Base-by-base conservation (phyloP, 768 basidiomycete genomes). In the Punctularia strigosozonata region DNA sequence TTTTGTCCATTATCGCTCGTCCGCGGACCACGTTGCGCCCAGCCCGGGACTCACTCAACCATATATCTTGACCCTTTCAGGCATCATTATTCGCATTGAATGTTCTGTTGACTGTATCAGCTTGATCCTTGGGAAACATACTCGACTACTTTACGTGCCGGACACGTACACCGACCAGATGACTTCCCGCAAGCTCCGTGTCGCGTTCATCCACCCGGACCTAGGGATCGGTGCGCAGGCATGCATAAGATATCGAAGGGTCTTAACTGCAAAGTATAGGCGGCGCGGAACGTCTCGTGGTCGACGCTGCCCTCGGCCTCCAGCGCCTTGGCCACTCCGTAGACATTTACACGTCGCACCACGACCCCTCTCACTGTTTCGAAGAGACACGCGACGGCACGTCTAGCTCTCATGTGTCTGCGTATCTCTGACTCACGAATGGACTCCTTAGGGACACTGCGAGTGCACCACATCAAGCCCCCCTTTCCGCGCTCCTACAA, bases 131-230 rank as follows among this genome's bases (percentile, higher is more conserved):
- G n/a, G n/a, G n/a, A n/a, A n/a, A n/a, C n/a, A n/a, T n/a, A n/a
- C n/a, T n/a, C n/a, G n/a, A n/a, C n/a, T n/a, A n/a, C n/a, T n/a
- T n/a, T n/a, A n/a, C n/a, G n/a, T n/a, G n/a, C n/a, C n/a, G n/a
- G n/a, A n/a, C n/a, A n/a, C n/a, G n/a, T n/a, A n/a, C n/a, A n/a
- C n/a, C n/a, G n/a, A n/a, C n/a, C n/a, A n/a, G n/a, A n/a, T n/a
- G n/a, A n/a, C n/a, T n/a, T n/a, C n/a, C n/a, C n/a, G n/a, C n/a
- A 50, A 46, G 25, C 41, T 78, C 36, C 65, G 66, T 23, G 62
- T 95, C 43, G 90, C 86, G 4, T 89, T 95, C 59, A 68, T 95
- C 39, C 92, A 97, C 54, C 92, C 92, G 24, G 92, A 97, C 63
- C 66, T 97, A 4, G 92, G 92, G 41, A 91, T 97, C 37, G 92